These are phyloP conservation scores for Kluyveromyces siamensis DNA, from an alignment of 805 yeast genomes.

Conservation along the genomic window DNA sequence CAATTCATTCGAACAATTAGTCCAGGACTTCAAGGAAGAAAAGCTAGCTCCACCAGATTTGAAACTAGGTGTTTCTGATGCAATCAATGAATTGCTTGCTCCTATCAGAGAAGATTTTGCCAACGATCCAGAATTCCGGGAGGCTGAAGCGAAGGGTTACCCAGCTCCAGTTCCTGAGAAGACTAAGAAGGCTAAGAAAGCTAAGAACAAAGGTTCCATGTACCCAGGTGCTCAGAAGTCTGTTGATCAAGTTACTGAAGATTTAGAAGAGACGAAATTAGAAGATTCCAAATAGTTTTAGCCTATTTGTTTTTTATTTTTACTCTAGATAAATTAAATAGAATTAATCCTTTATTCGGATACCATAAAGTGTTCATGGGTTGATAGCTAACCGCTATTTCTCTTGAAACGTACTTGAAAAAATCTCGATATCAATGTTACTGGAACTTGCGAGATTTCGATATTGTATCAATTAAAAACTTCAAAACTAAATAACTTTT, in stretches of 20 bases:
- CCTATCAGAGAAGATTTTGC: constrained; percentile 73
- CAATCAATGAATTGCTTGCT: constrained; percentile 67
- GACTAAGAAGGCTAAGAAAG: constrained; percentile 62
- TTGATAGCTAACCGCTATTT: not conserved
- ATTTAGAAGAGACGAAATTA: constrained; percentile 16
- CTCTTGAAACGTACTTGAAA: not conserved
- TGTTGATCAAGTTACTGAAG: constrained; percentile 17
- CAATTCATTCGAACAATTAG: constrained; percentile 56
- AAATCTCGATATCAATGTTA: not conserved
- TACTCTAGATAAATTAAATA: not conserved
- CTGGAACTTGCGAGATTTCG: not conserved
- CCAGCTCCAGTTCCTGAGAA: constrained; percentile 59
- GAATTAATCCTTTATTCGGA: not conserved
- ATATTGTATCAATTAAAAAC: not conserved
- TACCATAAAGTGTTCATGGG: not conserved
- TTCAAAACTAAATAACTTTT: not conserved
- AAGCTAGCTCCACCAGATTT: constrained; percentile 87
- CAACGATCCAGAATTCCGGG: constrained; percentile 60
- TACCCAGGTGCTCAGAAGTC: constrained; percentile 58
- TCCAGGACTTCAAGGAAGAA: constrained; percentile 62
- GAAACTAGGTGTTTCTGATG: constrained; percentile 84
- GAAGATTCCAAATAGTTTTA: not conserved
- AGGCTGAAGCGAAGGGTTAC: constrained; percentile 70
- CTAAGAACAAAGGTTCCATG: constrained; percentile 81
- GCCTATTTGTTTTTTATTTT: too few species aligned